phyloP scores from a whole-genome alignment of 495 filamentous ascomycete species.

The Aspergillus cristatus region DNA sequence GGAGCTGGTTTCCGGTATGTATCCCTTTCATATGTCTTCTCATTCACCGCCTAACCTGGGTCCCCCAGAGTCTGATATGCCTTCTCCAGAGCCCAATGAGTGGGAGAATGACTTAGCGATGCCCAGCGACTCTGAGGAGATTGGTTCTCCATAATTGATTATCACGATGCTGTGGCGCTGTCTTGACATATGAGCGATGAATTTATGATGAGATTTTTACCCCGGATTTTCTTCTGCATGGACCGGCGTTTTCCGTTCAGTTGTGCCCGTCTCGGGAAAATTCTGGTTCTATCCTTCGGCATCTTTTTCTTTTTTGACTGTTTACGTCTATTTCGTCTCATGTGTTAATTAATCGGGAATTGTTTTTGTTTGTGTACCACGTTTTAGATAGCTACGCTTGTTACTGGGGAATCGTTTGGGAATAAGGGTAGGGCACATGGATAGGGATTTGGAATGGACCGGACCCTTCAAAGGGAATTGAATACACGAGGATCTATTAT shows the following conservation, averaged over 20 bases:
- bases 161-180: too few relatives aligned
- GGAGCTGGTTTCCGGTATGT: conserved; percentile 32
- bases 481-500: too few relatives aligned
- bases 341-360: conserved; percentile 6
- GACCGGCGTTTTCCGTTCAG: conserved; percentile 15
- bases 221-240: conserved; percentile 13
- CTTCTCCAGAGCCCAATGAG: conserved; percentile 34
- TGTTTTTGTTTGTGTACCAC: neutral
- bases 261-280: conserved; percentile 5
- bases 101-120: conserved; percentile 38
- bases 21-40: conserved; percentile 10
- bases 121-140: conserved; percentile 35
- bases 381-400: too few relatives aligned
- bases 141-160: conserved; percentile 24
- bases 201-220: conserved; percentile 17
- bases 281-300: conserved; percentile 7
- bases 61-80: conserved; percentile 31
- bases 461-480: too few relatives aligned
- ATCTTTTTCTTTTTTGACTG: conserved; percentile 3
- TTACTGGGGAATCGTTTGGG: too few relatives aligned
- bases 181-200: conserved; percentile 23
- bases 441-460: too few relatives aligned
- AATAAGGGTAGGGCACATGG: too few relatives aligned
- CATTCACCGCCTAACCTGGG: conserved; percentile 13
- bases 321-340: conserved; percentile 3